These are phyloP conservation scores for Oryza rufipogon DNA, from an alignment of 176 grass and related monocot species.

Conservation along the genomic window DNA sequence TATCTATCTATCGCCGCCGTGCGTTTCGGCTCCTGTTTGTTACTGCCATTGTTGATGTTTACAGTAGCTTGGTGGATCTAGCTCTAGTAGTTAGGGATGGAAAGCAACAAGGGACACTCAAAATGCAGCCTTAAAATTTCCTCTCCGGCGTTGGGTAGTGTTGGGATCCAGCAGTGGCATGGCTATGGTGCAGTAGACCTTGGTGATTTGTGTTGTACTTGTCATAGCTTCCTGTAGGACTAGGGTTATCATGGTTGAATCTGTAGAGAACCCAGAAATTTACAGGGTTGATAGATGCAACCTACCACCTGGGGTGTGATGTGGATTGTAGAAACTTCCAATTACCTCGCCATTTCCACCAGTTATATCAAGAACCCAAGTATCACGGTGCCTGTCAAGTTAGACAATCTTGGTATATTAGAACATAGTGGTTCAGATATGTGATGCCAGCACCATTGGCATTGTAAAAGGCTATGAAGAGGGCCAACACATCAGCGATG, in stretches of 20 bases:
- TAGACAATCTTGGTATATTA: background rate
- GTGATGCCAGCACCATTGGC: no score
- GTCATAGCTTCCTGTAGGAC: background rate
- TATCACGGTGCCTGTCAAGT: background rate
- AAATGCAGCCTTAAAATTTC: background rate
- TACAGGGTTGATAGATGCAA: no score
- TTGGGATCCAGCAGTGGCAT: no score
- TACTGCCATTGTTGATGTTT: background rate
- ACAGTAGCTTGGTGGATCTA: background rate
- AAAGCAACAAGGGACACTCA: background rate
- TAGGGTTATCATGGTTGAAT: background rate
- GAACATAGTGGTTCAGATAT: background rate
- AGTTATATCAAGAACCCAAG: no score
- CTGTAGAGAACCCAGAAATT: background rate
- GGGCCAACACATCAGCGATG: no score
- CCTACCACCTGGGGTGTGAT: no score
- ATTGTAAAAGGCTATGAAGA: no score
- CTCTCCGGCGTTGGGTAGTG: background rate
- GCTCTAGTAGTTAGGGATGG: background rate
- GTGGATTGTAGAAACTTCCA: no score
- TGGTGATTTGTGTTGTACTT: background rate
- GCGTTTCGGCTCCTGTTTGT: background rate
- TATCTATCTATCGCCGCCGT: background rate
- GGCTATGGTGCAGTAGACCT: no score
- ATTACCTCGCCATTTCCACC: background rate